Percentiles rank a stretch among this genome's conserved stretches.
These are phyloP conservation scores for Mycena polygramma DNA, from an alignment of 768 basidiomycete species.

Conservation along the genomic window DNA sequence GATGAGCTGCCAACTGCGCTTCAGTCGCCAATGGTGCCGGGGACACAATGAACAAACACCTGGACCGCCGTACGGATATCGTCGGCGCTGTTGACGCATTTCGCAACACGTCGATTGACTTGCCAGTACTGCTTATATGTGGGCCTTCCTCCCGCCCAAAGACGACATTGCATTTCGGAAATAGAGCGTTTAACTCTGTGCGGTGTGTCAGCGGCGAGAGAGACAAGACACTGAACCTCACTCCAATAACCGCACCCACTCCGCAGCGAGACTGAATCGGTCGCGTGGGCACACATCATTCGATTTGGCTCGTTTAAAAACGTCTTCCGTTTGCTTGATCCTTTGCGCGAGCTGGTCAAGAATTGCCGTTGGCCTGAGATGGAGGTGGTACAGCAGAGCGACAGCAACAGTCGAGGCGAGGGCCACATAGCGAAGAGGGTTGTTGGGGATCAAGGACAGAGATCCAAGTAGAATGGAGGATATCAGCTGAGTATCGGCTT, in stretches of 20 bases:
- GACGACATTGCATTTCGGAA: not conserved
- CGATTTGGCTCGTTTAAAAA: not conserved
- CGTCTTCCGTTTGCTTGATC: not conserved
- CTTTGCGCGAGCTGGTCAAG: not conserved
- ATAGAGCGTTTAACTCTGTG: not conserved
- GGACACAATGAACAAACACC: not conserved
- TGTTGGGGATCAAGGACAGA: not conserved
- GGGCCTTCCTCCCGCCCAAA: not conserved
- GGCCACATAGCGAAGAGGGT: not conserved
- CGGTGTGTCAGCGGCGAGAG: not conserved
- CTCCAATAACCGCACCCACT: not conserved
- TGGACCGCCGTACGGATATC: conserved; percentile 1
- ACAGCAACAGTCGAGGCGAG: not conserved
- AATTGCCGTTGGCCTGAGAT: not conserved
- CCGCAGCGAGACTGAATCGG: not conserved
- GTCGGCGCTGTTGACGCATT: not conserved
- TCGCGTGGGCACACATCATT: not conserved
- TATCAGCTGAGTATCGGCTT: too few relatives aligned
- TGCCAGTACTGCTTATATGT: not conserved
- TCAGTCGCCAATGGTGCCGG: not conserved
- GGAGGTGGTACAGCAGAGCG: not conserved
- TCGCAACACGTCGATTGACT: not conserved
- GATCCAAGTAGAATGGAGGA: too few relatives aligned
- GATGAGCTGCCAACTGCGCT: not conserved
- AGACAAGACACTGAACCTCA: not conserved